Base-by-base conservation (phyloP, 1,284 basidiomycete species). In the Leccinum angustisporum region DNA sequence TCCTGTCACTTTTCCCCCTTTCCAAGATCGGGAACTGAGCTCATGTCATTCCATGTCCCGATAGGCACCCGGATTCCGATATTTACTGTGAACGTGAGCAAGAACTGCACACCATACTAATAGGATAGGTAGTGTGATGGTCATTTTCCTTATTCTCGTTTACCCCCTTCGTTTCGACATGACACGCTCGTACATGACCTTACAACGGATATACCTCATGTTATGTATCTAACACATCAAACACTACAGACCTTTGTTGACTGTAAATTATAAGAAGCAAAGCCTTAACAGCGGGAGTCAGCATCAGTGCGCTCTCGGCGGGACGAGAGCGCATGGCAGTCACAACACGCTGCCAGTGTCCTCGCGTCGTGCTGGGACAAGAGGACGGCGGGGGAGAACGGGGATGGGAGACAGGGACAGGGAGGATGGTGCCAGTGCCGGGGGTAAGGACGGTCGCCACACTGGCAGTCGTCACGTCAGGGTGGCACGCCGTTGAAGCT, bases 11-110 rank as follows among this genome's bases (percentile, higher is more conserved):
- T 51, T 30, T n/a, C 6, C 16, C n/a, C 27, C 55, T 46, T 18
- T 3, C 2, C 11, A 6, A 43, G 13, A 31, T 46, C 40, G 25
- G 13, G 18, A 31, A 14, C 2, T 21, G 43, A 25, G 40, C 54
- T 57, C 16, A 31, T 38, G 25, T 18, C 11, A 5, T 43, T 55
- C 3, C n/a, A 14, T 27, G 10, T 36, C 5, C 18, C 13, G 5
- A 27, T n/a, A 57, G 56, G 46, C 56, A 36, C 56, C 56, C 21
- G 56, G 21, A 27, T 57, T 57, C 56, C 56, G 56, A 53, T 57
- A 57, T 30, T 3, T 34, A 52, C 46, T 33, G 10, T 57, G 31
- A 53, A 36, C 18, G 11, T 13, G 25, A 13, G 18, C 7, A 30
- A 11, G 16, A 13, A 36, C 5, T 31, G 13, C 18, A 18, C 11